Percentiles rank a stretch among this genome's conserved stretches.
phyloP scores from a whole-genome alignment of 139 green algal genomes.

The Picochlorum sp. region DNA sequence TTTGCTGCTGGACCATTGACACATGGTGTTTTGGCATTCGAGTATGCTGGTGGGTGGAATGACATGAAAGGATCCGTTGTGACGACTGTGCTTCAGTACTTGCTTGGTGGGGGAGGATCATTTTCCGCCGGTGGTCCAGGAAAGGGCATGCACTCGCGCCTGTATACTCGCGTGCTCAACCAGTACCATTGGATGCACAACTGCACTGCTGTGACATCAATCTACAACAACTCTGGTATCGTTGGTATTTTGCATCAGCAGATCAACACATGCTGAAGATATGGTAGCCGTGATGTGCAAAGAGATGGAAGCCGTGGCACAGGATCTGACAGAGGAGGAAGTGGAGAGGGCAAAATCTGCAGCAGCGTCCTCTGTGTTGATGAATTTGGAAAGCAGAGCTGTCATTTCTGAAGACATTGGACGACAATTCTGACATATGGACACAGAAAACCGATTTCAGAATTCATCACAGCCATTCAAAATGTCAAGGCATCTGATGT shows the following conservation, averaged over 20 bases:
- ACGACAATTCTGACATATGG: conserved; percentile 91
- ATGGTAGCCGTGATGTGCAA: conserved; percentile 41
- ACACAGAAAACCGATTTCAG: conserved; percentile 33
- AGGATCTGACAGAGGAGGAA: conserved; percentile 55
- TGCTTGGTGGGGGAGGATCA: conserved; percentile 85
- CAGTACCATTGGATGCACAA: conserved; percentile 67
- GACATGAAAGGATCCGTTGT: conserved; percentile 75
- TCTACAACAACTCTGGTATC: conserved; percentile 87
- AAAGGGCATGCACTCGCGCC: conserved; percentile 95
- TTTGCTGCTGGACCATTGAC: conserved; percentile 26
- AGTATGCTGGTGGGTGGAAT: conserved; percentile 74
- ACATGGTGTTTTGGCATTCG: conserved; percentile 63
- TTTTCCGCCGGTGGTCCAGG: conserved; percentile 83
- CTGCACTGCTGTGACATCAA: conserved; percentile 74
- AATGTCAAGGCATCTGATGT: conserved; percentile 38
- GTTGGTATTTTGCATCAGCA: conserved; percentile 62
- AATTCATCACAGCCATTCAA: conserved; percentile 34
- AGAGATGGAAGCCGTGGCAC: conserved; percentile 49
- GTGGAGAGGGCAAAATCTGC: conserved; percentile 82
- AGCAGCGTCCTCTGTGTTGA: conserved; percentile 65
- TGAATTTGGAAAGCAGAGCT: conserved; percentile 87
- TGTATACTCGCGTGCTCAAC: conserved; percentile 94
- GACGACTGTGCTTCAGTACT: conserved; percentile 79
- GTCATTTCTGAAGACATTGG: conserved; percentile 93
- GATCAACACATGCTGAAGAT: conserved; percentile 27